phyloP scores from a whole-genome alignment of 805 yeast species.

The Naumovozyma baii region DNA sequence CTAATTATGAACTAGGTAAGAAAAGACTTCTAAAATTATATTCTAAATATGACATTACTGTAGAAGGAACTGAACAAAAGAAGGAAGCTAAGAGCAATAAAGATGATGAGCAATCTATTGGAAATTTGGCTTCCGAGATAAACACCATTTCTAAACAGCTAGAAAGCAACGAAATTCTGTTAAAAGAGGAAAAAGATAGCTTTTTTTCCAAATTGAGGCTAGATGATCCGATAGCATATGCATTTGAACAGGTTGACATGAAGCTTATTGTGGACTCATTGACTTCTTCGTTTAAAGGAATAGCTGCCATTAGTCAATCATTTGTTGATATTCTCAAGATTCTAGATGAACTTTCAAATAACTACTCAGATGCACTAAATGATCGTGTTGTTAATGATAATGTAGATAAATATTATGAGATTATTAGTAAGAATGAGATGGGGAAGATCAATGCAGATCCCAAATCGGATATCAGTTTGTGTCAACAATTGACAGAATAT shows the following conservation, averaged over 20 bases:
- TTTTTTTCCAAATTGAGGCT: constrained; percentile 12
- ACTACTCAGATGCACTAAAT: constrained; percentile 77
- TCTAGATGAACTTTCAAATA: constrained; percentile 39
- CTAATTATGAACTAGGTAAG: constrained; percentile 44
- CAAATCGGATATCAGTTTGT: constrained; percentile 15
- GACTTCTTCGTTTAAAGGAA: constrained; percentile 8
- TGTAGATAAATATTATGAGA: constrained; percentile 43
- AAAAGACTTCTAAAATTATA: constrained; percentile 28
- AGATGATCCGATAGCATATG: constrained; percentile 17
- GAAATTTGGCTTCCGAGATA: constrained; percentile 7
- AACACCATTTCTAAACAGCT: constrained; percentile 5
- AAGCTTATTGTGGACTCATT: constrained; percentile 8
- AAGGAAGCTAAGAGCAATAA: constrained; percentile 2
- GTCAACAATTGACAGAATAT: constrained; percentile 18
- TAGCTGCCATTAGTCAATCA: constrained; percentile 15
- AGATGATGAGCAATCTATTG: constrained; percentile 3
- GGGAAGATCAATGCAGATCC: constrained; percentile 16
- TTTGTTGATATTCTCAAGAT: constrained; percentile 27
- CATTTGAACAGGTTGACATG: constrained; percentile 14
- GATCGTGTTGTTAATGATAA: constrained; percentile 78
- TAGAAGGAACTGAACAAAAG: constrained; percentile 1
- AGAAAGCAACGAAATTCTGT: constrained; percentile 12
- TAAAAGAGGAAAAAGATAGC: constrained; percentile 14
- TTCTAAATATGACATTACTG: constrained; percentile 11
- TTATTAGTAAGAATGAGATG: constrained; percentile 16